Base-by-base conservation (phyloP, 2,329 filamentous ascomycete genomes). In the Clarireedia hainanense region DNA sequence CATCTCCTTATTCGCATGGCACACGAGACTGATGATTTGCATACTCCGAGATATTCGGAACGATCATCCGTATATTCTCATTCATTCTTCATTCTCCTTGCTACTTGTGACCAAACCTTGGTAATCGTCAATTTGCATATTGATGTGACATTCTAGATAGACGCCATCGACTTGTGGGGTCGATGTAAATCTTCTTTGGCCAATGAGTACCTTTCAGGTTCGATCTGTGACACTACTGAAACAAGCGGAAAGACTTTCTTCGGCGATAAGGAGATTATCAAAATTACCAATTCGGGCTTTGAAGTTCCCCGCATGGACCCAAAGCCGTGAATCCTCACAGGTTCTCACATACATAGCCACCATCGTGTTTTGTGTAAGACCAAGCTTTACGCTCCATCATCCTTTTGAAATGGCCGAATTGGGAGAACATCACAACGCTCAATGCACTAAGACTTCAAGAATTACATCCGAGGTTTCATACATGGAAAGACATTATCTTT, bases 401-500 rank as follows among this genome's bases (percentile, higher is more conserved):
- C 34, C 30, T 17, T 40, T 47, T 24, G 27, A 24, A 47, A 37
- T 42, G 1, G 10, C 36, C 39, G 36, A 20, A 37, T 36, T 36
- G 3, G 30, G n/a, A 26, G 5, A 40, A 49, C 10, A 42, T 56
- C 43, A 52, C 30, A 6, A 52, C 23, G 40, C 30, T 40, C 26
- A 26, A 37, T 45, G 30, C 47, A 42, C 27, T 47, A 17, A 34
- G 43, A 49, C 34, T 24, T 47, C 48, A 56, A 47, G 34, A 24
- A 27, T 27, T n/a, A n/a, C 43, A 17, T 17, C 26, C n/a, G 23
- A 42, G 15, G 23, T 54, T 27, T 53, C 42, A 39, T 42, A 48
- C 55, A 52, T 57, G 49, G 26, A 30, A 56, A 55, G 54, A 52
- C 59, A 57, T 60, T 57, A 57, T 59, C 40, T 60, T 60, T 57